Conservation (phyloP, 805 yeast species). For the Naumovozyma castellii region DNA sequence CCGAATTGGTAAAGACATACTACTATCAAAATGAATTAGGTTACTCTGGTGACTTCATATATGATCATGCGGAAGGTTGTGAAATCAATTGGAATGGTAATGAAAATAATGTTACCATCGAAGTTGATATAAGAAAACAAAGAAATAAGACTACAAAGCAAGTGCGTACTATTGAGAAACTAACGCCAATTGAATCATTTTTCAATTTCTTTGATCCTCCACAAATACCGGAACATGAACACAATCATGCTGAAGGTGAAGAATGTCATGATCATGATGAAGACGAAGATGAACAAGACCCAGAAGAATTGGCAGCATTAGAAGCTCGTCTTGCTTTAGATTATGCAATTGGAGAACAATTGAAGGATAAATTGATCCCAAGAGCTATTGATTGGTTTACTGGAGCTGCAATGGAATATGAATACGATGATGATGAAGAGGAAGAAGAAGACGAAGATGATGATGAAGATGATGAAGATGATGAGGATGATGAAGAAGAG, state of each 20-base stretch:
- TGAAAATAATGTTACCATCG: conserved; percentile 74
- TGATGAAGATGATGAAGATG: conserved; percentile 57
- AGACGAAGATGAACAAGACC: conserved; percentile 43
- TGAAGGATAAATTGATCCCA: conserved; percentile 91
- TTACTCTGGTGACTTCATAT: conserved; percentile 90
- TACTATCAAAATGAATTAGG: conserved; percentile 91
- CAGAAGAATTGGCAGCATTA: conserved; percentile 60
- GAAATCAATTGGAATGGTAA: conserved; percentile 70
- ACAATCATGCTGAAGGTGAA: conserved; percentile 36
- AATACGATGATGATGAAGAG: conserved; percentile 50
- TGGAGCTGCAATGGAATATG: conserved; percentile 85
- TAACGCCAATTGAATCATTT: conserved; percentile 89
- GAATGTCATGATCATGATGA: conserved; percentile 39
- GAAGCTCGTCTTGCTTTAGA: conserved; percentile 83
- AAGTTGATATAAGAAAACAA: conserved; percentile 90
- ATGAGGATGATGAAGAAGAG: conserved; percentile 40
- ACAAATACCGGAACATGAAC: conserved; percentile 38
- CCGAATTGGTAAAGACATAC: conserved; percentile 70
- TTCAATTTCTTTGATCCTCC: conserved; percentile 96
- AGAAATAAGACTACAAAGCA: conserved; percentile 94
- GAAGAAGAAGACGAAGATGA: conserved; percentile 53
- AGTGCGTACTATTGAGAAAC: conserved; percentile 89
- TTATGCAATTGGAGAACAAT: conserved; percentile 91
- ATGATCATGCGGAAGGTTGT: conserved; percentile 92
- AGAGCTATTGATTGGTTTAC: conserved; percentile 98